Conservation (phyloP, 2,329 filamentous ascomycete genomes). For the Microcera coccophila region DNA sequence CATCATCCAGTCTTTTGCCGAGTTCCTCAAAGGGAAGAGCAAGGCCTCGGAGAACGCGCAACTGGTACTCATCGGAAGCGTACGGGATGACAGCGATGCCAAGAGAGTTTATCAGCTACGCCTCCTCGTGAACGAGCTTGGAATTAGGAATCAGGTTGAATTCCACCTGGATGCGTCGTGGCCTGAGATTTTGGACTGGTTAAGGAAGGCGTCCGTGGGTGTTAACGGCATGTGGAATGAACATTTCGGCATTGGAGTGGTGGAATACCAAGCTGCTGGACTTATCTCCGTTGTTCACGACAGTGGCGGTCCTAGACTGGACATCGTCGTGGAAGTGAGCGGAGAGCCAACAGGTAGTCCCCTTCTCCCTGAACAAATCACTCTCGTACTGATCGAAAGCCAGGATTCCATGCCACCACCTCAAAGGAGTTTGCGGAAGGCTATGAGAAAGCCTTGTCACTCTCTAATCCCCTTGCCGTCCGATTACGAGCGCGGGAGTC, state of each 20-base stretch:
- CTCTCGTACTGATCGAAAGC: not conserved
- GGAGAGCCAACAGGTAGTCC: slow-evolving; percentile 69
- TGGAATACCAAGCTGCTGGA: slow-evolving; percentile 95
- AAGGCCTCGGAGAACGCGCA: slow-evolving; percentile 54
- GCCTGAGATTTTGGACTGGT: slow-evolving; percentile 77
- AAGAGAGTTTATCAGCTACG: slow-evolving; percentile 85
- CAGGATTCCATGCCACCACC: slow-evolving; percentile 82
- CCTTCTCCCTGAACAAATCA: not conserved
- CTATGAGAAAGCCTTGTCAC: slow-evolving; percentile 71
- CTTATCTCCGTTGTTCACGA: slow-evolving; percentile 90
- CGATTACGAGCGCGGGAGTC: slow-evolving; percentile 71
- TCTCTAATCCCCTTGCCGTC: slow-evolving; percentile 71
- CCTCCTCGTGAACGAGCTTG: slow-evolving; percentile 79
- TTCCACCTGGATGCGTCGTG: slow-evolving; percentile 90
- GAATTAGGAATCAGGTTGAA: slow-evolving; percentile 76
- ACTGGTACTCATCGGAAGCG: slow-evolving; percentile 83
- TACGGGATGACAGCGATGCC: slow-evolving; percentile 77
- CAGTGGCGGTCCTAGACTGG: slow-evolving; percentile 85
- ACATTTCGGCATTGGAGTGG: slow-evolving; percentile 96
- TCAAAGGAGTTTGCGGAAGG: slow-evolving; percentile 73
- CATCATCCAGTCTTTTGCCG: slow-evolving; percentile 78
- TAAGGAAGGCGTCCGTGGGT: slow-evolving; percentile 73
- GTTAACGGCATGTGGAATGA: slow-evolving; percentile 99
- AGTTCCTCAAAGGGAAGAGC: slow-evolving; percentile 59
- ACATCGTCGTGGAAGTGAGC: slow-evolving; percentile 82